These are phyloP conservation scores for Corniculantispora saksenae DNA, from an alignment of 2,329 filamentous ascomycete species.

Conservation along the genomic window DNA sequence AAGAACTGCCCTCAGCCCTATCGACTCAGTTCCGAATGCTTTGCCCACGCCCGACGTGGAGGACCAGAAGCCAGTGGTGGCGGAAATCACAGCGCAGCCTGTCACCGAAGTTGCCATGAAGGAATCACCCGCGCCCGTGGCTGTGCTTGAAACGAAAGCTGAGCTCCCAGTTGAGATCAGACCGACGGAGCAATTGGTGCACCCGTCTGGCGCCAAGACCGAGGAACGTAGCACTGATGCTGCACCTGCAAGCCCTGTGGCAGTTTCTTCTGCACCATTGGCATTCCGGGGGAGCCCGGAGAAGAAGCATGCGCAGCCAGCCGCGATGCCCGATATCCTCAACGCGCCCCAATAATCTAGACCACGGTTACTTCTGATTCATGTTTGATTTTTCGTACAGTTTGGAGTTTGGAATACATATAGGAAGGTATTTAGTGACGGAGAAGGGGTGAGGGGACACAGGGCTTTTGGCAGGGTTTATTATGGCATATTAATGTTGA, in stretches of 20 bases:
- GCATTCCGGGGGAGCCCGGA: constrained; percentile 65
- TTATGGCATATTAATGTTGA: constrained; percentile 3
- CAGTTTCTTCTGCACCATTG: constrained; percentile 46
- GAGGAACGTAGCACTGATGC: constrained; percentile 16
- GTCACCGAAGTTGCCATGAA: not conserved
- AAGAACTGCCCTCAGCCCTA: constrained; percentile 31
- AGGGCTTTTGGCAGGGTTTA: not conserved
- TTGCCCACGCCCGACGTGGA: constrained; percentile 27
- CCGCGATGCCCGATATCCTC: constrained; percentile 29
- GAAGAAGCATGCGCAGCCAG: constrained; percentile 45
- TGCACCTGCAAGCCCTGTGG: constrained; percentile 32
- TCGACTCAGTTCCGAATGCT: constrained; percentile 24
- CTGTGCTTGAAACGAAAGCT: constrained; percentile 22
- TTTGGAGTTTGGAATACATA: constrained; percentile 19
- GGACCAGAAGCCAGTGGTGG: constrained; percentile 12
- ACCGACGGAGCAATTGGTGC: not conserved
- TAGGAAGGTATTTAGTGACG: not conserved
- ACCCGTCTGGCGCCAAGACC: not conserved
- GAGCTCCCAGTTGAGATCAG: not conserved
- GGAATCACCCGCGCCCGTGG: constrained; percentile 1
- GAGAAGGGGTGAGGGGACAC: not conserved
- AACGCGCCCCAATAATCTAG: not conserved
- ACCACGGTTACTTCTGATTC: constrained; percentile 11
- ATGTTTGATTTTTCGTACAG: constrained; percentile 23
- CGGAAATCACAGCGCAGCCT: not conserved